phyloP scores from a whole-genome alignment of 306 rosid genomes.

The Pterocarpus santalinus region DNA sequence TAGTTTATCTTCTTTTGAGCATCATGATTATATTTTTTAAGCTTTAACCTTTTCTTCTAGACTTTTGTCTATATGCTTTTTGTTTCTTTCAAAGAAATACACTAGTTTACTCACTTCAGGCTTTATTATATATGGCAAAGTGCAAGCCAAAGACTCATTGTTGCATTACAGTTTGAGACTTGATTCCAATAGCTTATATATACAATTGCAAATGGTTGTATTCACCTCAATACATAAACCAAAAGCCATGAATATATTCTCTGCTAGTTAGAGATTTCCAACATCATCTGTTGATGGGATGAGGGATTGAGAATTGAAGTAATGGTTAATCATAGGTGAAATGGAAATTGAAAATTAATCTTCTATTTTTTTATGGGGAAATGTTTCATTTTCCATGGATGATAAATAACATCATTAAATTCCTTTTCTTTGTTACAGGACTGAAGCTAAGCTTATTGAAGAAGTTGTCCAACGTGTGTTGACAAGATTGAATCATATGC shows the following conservation, averaged over 20 bases:
- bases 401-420: not conserved
- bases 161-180: no score
- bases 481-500: not conserved
- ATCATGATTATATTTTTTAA: not conserved
- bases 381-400: not conserved
- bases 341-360: not conserved
- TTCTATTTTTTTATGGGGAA: not conserved
- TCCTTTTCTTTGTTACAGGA: not conserved
- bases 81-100: no score
- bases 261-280: not conserved
- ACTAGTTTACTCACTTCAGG: no score
- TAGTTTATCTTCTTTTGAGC: not conserved
- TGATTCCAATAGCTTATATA: no score
- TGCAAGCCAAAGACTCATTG: no score
- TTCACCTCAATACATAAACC: no score
- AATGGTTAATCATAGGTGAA: not conserved
- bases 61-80: not conserved
- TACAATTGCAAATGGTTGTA: no score
- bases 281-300: not conserved
- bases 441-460: not conserved
- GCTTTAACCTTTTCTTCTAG: not conserved
- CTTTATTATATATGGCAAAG: no score
- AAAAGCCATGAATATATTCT: no score
- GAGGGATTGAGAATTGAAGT: not conserved
- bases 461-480: not conserved